Conservation (phyloP, 2,329 filamentous ascomycete genomes). For the Monosporascus cannonballus region DNA sequence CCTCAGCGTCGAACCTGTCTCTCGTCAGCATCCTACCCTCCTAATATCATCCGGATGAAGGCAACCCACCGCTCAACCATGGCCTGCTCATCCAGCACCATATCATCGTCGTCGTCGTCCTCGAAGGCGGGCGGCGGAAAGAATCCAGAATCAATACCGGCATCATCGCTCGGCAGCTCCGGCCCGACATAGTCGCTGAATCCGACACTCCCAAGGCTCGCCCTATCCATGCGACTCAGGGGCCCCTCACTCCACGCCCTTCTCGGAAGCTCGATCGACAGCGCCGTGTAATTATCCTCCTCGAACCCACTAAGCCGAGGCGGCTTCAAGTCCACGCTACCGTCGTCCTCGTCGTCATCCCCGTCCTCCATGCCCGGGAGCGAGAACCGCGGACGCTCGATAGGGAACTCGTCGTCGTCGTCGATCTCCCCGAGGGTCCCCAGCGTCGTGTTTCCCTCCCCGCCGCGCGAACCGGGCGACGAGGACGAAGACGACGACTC, state of each 20-base stretch:
- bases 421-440: slow-evolving; percentile 29
- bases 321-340: slow-evolving; percentile 41
- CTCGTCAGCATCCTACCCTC: slow-evolving; percentile 5
- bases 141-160: slow-evolving; percentile 43
- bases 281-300: slow-evolving; percentile 52
- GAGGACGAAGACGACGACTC: slow-evolving; percentile 40
- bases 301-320: slow-evolving; percentile 50
- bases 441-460: slow-evolving; percentile 16
- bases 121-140: slow-evolving; percentile 42
- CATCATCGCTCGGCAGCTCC: slow-evolving; percentile 33
- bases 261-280: slow-evolving; percentile 55
- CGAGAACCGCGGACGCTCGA: slow-evolving; percentile 48
- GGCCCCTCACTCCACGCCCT: slow-evolving; percentile 43
- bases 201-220: slow-evolving; percentile 43
- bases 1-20: slow-evolving; percentile 32
- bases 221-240: slow-evolving; percentile 37
- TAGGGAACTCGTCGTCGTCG: slow-evolving; percentile 45
- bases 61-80: slow-evolving; percentile 36
- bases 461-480: slow-evolving; percentile 22
- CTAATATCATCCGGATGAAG: not conserved
- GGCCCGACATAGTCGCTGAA: slow-evolving; percentile 43
- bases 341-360: slow-evolving; percentile 42
- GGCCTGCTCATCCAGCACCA: slow-evolving; percentile 31
- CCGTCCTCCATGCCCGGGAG: slow-evolving; percentile 39
- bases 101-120: slow-evolving; percentile 31